Base-by-base conservation (phyloP, 768 basidiomycete genomes). In the Multifurca ochricompacta region DNA sequence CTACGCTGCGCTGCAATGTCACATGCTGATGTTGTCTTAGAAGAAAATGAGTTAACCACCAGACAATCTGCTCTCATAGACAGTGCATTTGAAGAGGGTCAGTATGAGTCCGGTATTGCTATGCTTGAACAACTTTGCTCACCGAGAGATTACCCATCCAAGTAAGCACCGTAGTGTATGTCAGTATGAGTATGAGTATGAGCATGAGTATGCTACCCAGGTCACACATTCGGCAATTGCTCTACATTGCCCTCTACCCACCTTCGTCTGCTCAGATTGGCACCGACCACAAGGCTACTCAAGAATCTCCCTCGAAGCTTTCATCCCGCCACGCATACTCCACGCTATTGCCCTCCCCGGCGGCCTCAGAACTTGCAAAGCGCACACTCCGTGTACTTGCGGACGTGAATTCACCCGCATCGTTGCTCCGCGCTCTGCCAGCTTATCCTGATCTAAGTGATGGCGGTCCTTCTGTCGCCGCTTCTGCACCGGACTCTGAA, bases 31-130 rank as follows among this genome's bases (percentile, higher is more conserved):
- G 9, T n/a, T n/a, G n/a, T n/a, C n/a, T n/a, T 35, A 28, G 49
- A 25, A n/a, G 49, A 56, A 51, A 52, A 47, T n/a, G 53, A 54
- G 14, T 11, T 59, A 14, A 44, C 58, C 0, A 50, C 41, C 7
- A 54, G 49, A 19, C 57, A 58, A 41, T 53, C 47, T 14, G 74
- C 73, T 31, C 69, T 86, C 4, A 83, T 88, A 18, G 85, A 89
- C 63, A 81, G 75, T 49, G 82, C 82, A 54, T 78, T 89, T 18
- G 87, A 90, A 62, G 87, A 90, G 65, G 80, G 81, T 16, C 84
- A 87, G 54, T 87, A 85, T 59, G 81, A 86, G 61, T 73, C 78
- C 5, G 87, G 80, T 6, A 82, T 87, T 27, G 69, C 73, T 13
- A 68, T 78, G 25, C 74, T 90, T 1, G 79, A 80, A 54, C 81